Evolutionary conservation across 73 alveolate species (phyloP), one percentile per base, ranked within the genome.

Genomic region (Uronychia binucleata): DNA sequence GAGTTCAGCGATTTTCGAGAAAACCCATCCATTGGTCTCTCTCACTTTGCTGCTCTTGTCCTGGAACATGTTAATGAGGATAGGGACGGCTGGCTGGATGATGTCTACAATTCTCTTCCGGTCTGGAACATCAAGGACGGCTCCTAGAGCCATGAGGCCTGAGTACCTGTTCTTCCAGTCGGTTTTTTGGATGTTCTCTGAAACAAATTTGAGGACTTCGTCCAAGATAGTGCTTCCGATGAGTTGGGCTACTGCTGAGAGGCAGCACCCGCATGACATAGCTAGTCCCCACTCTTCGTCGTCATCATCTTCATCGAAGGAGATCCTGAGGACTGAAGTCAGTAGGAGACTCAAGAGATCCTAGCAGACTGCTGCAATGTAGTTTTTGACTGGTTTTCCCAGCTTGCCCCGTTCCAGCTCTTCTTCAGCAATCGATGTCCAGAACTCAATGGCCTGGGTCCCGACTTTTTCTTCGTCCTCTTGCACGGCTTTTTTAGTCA

Each of bases 381-480:
- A 92, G 58, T 76, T 77, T 1, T 79, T 77, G 1, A 67, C 58
- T 26, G 77, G 74, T 13, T 74, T 84, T n/a, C 78, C 81, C 75
- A 67, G 83, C 59, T 83, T 80, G 28, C 34, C 31, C 31, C 88
- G 58, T 0, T 25, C 57, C 1, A 28, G 25, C 67, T 92, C 97
- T 57, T 86, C 93, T 77, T 92, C 97, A 28, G 93, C 94, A 28
- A 92, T 29, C 1, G 94, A 79, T 26, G 89, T 82, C 97, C 97
- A 92, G 58, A 92, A 86, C 74, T 92, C 97, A 34, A 88, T 77
- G 5, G 90, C 92, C 57, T 59, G 83, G 11, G 93, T 87, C 0
- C 87, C 93, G 34, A 83, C 88, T 81, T 83, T 90, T 58, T 83
- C 91, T 8, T 29, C 86, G 28, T 79, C 86, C 35, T 79, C 46